These are phyloP conservation scores for Sutorius australiensis DNA, from an alignment of 768 basidiomycete species.

Conservation along the genomic window DNA sequence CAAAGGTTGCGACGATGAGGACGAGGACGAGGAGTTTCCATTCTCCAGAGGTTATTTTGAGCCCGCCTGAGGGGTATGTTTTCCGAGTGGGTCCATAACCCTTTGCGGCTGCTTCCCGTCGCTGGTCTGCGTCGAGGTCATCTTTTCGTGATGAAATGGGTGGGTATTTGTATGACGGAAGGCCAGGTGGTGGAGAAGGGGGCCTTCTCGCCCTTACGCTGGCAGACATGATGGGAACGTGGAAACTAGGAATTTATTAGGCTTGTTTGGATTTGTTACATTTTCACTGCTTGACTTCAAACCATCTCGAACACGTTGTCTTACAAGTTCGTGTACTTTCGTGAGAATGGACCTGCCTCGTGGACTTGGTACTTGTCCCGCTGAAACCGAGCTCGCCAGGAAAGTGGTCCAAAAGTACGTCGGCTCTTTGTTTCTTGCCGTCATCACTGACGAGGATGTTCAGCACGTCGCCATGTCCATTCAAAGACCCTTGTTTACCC, in stretches of 20 bases:
- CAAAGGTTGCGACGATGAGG: slow-evolving; percentile 65
- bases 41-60: slow-evolving; percentile 66
- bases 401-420: slow-evolving; percentile 14
- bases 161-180: slow-evolving; percentile 55
- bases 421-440: not conserved
- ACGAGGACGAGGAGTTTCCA: slow-evolving; percentile 70
- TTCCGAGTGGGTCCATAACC: slow-evolving; percentile 53
- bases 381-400: slow-evolving; percentile 9
- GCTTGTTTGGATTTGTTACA: no score
- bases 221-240: slow-evolving; percentile 34
- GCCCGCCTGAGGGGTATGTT: slow-evolving; percentile 52
- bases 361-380: slow-evolving; percentile 18
- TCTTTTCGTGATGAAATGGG: slow-evolving; percentile 49
- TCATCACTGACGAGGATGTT: slow-evolving; percentile 2
- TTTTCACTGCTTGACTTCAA: no score
- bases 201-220: slow-evolving; percentile 64
- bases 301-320: no score
- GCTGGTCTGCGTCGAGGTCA: slow-evolving; percentile 70
- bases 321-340: not conserved
- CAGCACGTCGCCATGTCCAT: slow-evolving; percentile 16
- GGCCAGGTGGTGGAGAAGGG: slow-evolving; percentile 59
- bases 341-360: slow-evolving; percentile 17
- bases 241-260: no score
- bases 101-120: slow-evolving; percentile 65
- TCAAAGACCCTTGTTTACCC: slow-evolving; percentile 1